Conservation (phyloP, 164 flowering plant genomes). For the Brasenia schreberi region DNA sequence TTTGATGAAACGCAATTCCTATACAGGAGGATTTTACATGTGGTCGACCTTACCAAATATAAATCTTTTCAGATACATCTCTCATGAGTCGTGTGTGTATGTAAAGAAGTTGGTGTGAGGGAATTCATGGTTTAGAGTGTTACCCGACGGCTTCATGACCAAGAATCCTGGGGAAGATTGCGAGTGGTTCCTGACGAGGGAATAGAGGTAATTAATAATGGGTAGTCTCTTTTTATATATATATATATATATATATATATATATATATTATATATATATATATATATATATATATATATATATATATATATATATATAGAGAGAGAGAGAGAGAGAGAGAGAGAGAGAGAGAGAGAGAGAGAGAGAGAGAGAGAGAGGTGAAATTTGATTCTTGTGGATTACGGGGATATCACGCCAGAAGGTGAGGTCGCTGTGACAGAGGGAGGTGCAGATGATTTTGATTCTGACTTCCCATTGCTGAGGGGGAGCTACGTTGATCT, state of each 20-base stretch:
- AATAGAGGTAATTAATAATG: background rate
- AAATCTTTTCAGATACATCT: no score
- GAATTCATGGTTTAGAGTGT: background rate
- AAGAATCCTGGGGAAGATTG: conserved; percentile 34
- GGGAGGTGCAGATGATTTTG: conserved; percentile 48
- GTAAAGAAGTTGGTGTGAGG: background rate
- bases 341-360: background rate
- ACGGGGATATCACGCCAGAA: conserved; percentile 32
- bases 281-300: background rate
- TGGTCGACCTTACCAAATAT: no score
- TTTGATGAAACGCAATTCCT: no score
- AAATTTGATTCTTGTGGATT: no score
- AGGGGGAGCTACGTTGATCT: conserved; percentile 52
- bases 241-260: background rate
- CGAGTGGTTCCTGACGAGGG: conserved; percentile 17
- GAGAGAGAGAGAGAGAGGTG: background rate
- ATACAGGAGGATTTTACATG: no score
- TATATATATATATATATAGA: background rate
- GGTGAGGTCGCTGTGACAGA: conserved; percentile 48
- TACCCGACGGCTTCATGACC: conserved; percentile 77
- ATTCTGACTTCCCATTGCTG: conserved; percentile 44
- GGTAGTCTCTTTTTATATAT: background rate
- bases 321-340: no score
- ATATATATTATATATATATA: background rate
- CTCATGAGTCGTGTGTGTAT: no score